These are phyloP conservation scores for Gypsophila paniculata DNA, from an alignment of 179 eudicot genomes.

Conservation along the genomic window DNA sequence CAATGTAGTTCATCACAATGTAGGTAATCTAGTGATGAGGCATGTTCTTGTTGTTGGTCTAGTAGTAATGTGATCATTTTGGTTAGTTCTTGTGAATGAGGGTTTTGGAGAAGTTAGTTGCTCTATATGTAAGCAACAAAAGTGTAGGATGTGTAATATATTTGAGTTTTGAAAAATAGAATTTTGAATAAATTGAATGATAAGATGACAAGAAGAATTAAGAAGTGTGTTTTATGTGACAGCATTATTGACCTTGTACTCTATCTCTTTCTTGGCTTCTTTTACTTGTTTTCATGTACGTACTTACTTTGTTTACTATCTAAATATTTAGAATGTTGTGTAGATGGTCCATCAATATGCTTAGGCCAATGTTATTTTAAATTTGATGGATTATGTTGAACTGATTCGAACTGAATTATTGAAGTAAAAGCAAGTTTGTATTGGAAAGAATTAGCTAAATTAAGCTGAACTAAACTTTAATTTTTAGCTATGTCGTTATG, in stretches of 20 bases:
- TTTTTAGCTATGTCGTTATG: too few species aligned
- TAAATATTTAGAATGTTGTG: background rate
- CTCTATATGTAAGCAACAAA: background rate
- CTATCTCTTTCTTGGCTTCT: slow-evolving; percentile 15
- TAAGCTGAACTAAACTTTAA: too few species aligned
- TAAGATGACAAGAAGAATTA: slow-evolving; percentile 23
- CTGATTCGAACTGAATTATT: too few species aligned
- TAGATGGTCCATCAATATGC: too few species aligned
- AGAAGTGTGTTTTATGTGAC: slow-evolving; percentile 35
- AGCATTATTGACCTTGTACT: slow-evolving; percentile 47
- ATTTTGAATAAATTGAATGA: background rate
- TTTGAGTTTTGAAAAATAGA: background rate
- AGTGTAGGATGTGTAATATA: too few species aligned
- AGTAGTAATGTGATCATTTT: slow-evolving; percentile 28
- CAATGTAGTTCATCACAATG: slow-evolving; percentile 21
- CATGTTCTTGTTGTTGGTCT: slow-evolving; percentile 20
- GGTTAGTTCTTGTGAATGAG: background rate
- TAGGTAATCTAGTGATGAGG: slow-evolving; percentile 22
- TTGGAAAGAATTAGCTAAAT: too few species aligned
- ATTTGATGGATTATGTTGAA: too few species aligned
- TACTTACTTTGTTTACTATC: background rate
- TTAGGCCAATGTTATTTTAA: too few species aligned
- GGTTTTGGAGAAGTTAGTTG: slow-evolving; percentile 8
- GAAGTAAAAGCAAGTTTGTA: too few species aligned
- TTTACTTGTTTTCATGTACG: background rate